Evolutionary conservation across 1,284 basidiomycete species (phyloP).

Genomic region (Cutaneotrichosporon daszewskae): DNA sequence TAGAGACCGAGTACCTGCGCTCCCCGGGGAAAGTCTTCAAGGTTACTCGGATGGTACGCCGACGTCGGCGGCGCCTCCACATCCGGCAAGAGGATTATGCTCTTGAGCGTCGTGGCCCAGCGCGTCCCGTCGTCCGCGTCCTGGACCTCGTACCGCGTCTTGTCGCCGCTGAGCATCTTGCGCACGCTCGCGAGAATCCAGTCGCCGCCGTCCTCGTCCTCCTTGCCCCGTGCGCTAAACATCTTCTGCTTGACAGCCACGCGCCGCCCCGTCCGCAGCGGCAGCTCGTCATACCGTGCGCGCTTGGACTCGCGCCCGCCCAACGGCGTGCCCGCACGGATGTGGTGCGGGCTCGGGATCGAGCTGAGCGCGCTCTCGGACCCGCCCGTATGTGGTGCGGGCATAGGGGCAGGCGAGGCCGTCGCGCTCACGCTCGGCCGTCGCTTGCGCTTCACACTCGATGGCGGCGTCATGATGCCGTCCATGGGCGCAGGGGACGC

Average conservation of each 20-base stretch:
- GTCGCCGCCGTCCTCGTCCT: conserved; percentile 29
- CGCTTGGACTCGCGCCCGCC: conserved; percentile 7
- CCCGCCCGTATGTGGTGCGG: conserved; percentile 6
- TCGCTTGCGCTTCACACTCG: conserved; percentile 14
- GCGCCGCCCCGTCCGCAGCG: conserved; percentile 45
- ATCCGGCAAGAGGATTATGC: conserved; percentile 51
- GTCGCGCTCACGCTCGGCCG: conserved; percentile 11
- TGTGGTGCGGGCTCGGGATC: conserved; percentile 14
- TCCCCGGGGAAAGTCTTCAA: conserved; percentile 42
- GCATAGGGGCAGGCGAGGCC: conserved; percentile 5
- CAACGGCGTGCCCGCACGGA: conserved; percentile 6
- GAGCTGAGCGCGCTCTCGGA: conserved; percentile 13
- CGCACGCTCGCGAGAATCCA: conserved; percentile 51
- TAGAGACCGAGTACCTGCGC: conserved; percentile 50
- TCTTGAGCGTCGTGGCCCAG: conserved; percentile 48
- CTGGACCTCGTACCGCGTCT: conserved; percentile 42
- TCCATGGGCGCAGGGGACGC: conserved; percentile 6
- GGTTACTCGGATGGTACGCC: conserved; percentile 43
- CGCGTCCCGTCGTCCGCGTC: conserved; percentile 40
- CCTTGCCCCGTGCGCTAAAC: conserved; percentile 12
- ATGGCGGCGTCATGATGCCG: conserved; percentile 12
- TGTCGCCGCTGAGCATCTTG: conserved; percentile 42
- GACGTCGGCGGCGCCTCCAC: conserved; percentile 30
- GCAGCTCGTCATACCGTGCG: conserved; percentile 39
- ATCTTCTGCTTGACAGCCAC: conserved; percentile 43